Conservation (phyloP, 176 grass and related monocot genomes). For the Alloteropsis semialata region DNA sequence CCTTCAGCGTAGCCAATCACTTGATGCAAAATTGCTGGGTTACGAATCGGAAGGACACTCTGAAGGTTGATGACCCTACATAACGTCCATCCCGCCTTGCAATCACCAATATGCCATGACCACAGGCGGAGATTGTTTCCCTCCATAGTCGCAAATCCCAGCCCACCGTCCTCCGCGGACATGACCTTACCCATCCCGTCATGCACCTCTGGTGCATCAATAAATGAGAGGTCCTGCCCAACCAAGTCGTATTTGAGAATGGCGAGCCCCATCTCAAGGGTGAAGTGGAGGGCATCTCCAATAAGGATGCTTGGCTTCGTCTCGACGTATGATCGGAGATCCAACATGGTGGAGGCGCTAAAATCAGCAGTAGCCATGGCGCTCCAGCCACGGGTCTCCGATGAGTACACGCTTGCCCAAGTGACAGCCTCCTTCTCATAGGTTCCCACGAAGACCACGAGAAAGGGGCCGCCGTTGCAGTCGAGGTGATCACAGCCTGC, state of each 20-base stretch:
- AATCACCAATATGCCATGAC: background rate
- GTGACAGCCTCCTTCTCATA: too few species aligned
- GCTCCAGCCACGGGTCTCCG: too few species aligned
- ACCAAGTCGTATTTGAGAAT: background rate
- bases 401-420: too few species aligned
- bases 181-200: background rate
- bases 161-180: background rate
- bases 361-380: too few species aligned
- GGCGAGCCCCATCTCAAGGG: too few species aligned
- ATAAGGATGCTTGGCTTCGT: too few species aligned
- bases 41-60: background rate
- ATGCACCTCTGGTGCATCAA: background rate
- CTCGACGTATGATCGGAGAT: too few species aligned
- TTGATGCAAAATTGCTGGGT: background rate
- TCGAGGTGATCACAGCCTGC: too few species aligned
- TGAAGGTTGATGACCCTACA: background rate
- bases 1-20: background rate
- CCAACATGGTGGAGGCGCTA: too few species aligned
- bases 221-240: background rate
- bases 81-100: background rate
- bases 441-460: too few species aligned
- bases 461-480: too few species aligned
- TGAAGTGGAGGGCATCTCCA: too few species aligned
- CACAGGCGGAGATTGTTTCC: background rate
- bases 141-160: background rate